These are phyloP conservation scores for Tetrapisispora pingtungensis DNA, from an alignment of 805 yeast species.

Conservation along the genomic window DNA sequence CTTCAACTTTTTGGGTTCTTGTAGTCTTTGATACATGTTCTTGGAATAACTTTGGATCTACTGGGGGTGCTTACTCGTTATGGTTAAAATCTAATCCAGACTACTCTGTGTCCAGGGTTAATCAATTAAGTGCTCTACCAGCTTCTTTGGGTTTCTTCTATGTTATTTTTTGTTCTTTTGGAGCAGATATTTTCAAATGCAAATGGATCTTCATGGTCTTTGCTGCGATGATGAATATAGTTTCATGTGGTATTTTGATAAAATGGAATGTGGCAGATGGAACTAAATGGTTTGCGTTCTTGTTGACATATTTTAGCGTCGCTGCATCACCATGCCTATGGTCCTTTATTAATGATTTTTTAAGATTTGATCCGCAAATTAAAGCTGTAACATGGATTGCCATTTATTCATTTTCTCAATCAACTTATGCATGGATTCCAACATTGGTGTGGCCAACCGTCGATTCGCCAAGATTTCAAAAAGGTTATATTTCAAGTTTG, in stretches of 20 bases:
- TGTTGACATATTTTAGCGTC: constrained; percentile 51
- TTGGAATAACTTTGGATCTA: constrained; percentile 52
- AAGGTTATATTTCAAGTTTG: constrained; percentile 46
- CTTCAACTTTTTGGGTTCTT: constrained; percentile 49
- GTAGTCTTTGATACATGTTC: constrained; percentile 47
- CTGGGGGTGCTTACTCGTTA: constrained; percentile 46
- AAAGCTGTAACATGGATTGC: constrained; percentile 48
- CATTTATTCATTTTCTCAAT: constrained; percentile 48
- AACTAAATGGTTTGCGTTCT: constrained; percentile 60
- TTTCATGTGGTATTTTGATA: constrained; percentile 46
- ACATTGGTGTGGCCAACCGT: constrained; percentile 44
- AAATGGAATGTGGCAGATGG: constrained; percentile 47
- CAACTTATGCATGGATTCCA: constrained; percentile 51
- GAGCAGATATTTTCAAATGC: constrained; percentile 41
- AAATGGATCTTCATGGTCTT: constrained; percentile 46
- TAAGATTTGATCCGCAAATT: constrained; percentile 46
- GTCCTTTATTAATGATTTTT: constrained; percentile 48
- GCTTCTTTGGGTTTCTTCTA: constrained; percentile 50
- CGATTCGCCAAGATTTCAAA: constrained; percentile 46
- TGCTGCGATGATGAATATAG: constrained; percentile 43
- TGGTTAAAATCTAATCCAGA: constrained; percentile 48
- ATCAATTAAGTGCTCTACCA: constrained; percentile 43
- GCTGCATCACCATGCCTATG: constrained; percentile 54
- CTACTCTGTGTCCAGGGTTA: constrained; percentile 36
- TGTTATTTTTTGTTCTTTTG: constrained; percentile 36